These are phyloP conservation scores for Arachnomyces sp. DNA, from an alignment of 2,329 filamentous ascomycete species.

Conservation along the genomic window DNA sequence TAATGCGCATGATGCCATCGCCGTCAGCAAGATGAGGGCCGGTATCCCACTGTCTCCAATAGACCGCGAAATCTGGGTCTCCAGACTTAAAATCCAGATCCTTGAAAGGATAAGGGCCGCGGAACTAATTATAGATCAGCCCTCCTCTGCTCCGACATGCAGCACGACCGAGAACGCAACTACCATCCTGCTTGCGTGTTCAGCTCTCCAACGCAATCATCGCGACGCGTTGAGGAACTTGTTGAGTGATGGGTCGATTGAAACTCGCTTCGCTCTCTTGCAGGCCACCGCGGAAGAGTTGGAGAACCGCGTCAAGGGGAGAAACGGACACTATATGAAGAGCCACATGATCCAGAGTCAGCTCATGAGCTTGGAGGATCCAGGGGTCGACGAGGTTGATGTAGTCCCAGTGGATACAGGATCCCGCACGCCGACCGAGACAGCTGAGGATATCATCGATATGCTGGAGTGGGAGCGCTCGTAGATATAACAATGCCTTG, in stretches of 20 bases:
- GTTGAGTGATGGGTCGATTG: neutral
- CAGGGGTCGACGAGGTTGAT: constrained; percentile 31
- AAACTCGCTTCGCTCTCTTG: no score
- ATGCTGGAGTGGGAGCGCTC: no score
- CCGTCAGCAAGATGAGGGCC: neutral
- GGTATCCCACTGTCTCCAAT: neutral
- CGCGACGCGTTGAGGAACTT: neutral
- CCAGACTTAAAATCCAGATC: neutral
- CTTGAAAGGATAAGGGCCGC: neutral
- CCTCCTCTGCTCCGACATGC: no score
- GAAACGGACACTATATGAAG: constrained; percentile 48
- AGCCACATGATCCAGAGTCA: constrained; percentile 46
- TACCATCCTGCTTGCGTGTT: neutral
- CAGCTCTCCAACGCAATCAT: neutral
- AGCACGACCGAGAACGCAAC: neutral
- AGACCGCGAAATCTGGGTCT: neutral
- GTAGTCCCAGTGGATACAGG: constrained; percentile 12
- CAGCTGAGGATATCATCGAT: no score
- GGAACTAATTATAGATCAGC: no score
- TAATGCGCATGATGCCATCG: neutral
- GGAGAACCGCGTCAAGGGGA: constrained; percentile 36
- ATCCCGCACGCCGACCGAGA: no score
- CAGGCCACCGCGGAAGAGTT: constrained; percentile 24
- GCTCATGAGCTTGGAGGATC: constrained; percentile 41
- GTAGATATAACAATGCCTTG: no score